These are phyloP conservation scores for Lactarius sp. DNA, from an alignment of 768 basidiomycete genomes.

Conservation along the genomic window DNA sequence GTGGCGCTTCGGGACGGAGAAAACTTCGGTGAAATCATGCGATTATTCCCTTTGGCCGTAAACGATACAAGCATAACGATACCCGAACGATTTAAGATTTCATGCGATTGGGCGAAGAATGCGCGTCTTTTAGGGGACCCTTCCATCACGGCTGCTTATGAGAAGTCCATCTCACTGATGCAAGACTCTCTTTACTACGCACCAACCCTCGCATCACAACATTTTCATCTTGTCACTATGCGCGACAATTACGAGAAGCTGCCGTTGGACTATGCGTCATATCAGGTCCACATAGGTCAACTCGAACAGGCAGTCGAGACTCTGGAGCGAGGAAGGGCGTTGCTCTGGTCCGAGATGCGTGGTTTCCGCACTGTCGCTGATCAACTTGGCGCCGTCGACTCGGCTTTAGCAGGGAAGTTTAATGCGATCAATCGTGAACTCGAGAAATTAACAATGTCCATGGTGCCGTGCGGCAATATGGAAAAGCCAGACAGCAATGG, in stretches of 20 bases:
- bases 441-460: not conserved
- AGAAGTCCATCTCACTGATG: not conserved
- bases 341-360: conserved; percentile 19
- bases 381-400: not conserved
- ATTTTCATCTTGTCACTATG: not conserved
- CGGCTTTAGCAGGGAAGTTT: not conserved
- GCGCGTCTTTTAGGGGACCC: not conserved
- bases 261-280: not conserved
- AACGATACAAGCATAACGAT: not conserved
- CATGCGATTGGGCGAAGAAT: not conserved
- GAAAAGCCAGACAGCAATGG: not conserved
- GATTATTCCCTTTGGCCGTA: not conserved
- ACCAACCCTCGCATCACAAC: not conserved
- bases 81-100: not conserved
- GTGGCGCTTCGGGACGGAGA: not conserved
- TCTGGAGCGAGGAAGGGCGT: conserved; percentile 12
- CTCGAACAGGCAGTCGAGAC: not conserved
- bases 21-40: not conserved
- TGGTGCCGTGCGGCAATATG: not conserved
- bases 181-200: not conserved
- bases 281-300: not conserved
- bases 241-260: not conserved
- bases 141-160: not conserved
- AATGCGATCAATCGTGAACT: not conserved
- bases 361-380: conserved; percentile 1